Conservation (phyloP, 805 yeast genomes). For the Ogataea zsoltii region DNA sequence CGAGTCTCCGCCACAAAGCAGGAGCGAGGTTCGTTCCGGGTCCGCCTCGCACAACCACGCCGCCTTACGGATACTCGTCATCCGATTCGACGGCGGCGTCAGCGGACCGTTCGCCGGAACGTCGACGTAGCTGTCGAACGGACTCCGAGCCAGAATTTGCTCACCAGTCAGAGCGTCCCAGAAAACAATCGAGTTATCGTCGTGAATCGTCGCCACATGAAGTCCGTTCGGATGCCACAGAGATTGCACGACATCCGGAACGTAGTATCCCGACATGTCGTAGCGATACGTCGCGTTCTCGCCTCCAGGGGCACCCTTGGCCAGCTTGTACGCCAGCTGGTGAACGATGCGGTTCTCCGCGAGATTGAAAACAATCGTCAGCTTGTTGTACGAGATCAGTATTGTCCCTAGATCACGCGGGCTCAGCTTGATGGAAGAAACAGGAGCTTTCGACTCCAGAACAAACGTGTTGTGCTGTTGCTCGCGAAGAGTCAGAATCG, state of each 20-base stretch:
- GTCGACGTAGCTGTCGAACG: conserved; percentile 66
- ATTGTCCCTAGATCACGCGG: conserved; percentile 87
- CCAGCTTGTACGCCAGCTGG: conserved; percentile 59
- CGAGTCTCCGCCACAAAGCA: conserved; percentile 69
- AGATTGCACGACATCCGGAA: conserved; percentile 45
- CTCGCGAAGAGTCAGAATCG: conserved; percentile 69
- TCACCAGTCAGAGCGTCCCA: conserved; percentile 90
- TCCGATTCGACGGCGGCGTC: conserved; percentile 21
- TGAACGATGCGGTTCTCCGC: conserved; percentile 58
- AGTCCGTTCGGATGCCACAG: conserved; percentile 93
- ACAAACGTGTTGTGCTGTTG: conserved; percentile 66
- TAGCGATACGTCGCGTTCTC: conserved; percentile 40
- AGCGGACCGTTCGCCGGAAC: conserved; percentile 38
- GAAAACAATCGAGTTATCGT: conserved; percentile 81
- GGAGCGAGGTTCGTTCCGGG: conserved; percentile 75
- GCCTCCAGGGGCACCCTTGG: conserved; percentile 74
- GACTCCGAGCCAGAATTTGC: conserved; percentile 69
- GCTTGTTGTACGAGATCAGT: conserved; percentile 68
- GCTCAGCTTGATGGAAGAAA: conserved; percentile 69
- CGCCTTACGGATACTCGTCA: conserved; percentile 51
- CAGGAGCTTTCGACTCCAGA: conserved; percentile 52
- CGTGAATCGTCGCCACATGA: conserved; percentile 76
- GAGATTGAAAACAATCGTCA: conserved; percentile 70
- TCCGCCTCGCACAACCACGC: conserved; percentile 80
- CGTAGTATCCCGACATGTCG: conserved; percentile 26